Conservation (phyloP, 805 yeast genomes). For the Candida dajiaensis region DNA sequence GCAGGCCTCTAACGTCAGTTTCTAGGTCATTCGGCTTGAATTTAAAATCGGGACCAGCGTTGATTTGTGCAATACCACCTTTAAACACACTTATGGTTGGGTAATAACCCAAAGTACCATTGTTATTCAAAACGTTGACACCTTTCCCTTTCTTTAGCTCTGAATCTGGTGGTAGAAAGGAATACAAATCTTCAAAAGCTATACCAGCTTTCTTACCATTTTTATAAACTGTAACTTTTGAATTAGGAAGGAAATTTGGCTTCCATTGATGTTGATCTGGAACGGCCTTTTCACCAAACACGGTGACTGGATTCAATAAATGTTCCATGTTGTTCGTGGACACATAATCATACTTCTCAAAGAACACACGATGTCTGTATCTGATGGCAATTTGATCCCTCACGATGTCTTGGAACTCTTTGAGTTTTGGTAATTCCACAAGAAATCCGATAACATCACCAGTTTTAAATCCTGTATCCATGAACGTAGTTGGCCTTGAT, state of each 20-base stretch:
- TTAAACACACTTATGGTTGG: constrained; percentile 83
- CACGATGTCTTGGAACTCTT: constrained; percentile 41
- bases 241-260: constrained; percentile 45
- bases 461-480: constrained; percentile 49
- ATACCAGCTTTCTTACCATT: constrained; percentile 69
- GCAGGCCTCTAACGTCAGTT: constrained; percentile 40
- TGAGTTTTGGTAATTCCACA: constrained; percentile 56
- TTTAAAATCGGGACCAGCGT: constrained; percentile 61
- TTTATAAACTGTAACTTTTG: constrained; percentile 63
- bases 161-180: constrained; percentile 77
- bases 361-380: constrained; percentile 69
- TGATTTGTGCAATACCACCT: constrained; percentile 68
- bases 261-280: constrained; percentile 41
- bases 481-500: constrained; percentile 56
- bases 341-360: constrained; percentile 80
- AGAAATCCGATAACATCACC: constrained; percentile 86
- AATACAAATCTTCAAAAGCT: constrained; percentile 61
- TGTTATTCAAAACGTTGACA: constrained; percentile 49
- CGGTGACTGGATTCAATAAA: constrained; percentile 62
- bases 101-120: constrained; percentile 83
- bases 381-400: constrained; percentile 87
- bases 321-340: constrained; percentile 68
- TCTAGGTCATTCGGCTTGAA: constrained; percentile 33
- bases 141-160: constrained; percentile 38
- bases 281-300: constrained; percentile 63